Evolutionary conservation across 176 grass and related monocot species (phyloP), one percentile per base, ranked within the genome.

Genomic region (Stipa capillata): DNA sequence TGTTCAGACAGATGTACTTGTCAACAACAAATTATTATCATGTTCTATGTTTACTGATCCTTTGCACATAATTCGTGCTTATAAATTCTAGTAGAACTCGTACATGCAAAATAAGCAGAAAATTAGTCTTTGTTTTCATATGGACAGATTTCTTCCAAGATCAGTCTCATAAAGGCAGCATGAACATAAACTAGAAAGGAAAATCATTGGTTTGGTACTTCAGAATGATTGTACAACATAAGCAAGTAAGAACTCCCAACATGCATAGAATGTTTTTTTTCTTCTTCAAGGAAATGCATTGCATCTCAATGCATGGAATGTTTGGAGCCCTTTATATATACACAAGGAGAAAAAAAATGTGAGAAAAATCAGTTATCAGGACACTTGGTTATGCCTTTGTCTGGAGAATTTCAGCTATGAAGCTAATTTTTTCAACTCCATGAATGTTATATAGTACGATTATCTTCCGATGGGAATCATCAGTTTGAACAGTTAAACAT

Each of bases 341-440:
- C 4, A 76, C 25, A 34, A 77, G 82, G 37, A 2, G 73, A 42
- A 68, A 72, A 73, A 51, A 85, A 24, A 50, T n/a, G 20, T 54
- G 17, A 37, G 7, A 65, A n/a, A n/a, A n/a, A n/a, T n/a, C n/a
- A n/a, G n/a, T 37, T 13, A 1, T 37, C 13, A 33, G 18, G 20
- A 64, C 2, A 71, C 24, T 45, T 61, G 7, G 36, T 40, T 44
- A 18, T 49, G 2, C 7, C 5, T 34, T 25, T 2, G n/a, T 51
- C 57, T 9, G 6, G 54, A 60, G 39, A 16, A 55, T 31, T 56
- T 47, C 20, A 81, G 50, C 21, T 17, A 68, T 15, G 29, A 18
- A 23, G 23, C 31, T 42, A 74, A 78, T 34, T 10, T 44, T 11
- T 18, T 39, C 48, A 60, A 70, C 17, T 69, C 16, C 21, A 39